Evolutionary conservation across 2,329 filamentous ascomycete genomes (phyloP).

Genomic region (Penicillium sp.): DNA sequence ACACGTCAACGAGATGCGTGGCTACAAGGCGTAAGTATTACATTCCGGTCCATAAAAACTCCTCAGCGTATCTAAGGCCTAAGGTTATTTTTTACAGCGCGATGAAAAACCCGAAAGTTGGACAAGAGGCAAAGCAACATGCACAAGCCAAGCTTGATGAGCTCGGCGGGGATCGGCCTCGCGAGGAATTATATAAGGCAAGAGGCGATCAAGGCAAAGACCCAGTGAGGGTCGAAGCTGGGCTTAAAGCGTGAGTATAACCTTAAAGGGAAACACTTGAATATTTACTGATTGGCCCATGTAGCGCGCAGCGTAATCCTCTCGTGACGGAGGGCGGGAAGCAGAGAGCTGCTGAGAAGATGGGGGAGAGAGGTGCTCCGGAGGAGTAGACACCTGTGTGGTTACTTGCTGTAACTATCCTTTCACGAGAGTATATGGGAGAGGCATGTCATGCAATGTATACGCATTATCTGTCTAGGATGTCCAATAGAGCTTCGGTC

Average conservation of each 20-base stretch:
- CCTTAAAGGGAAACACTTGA: too few species aligned
- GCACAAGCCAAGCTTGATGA: background rate
- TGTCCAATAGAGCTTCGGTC: background rate
- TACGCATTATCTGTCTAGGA: background rate
- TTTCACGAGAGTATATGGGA: background rate
- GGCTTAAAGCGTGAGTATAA: background rate
- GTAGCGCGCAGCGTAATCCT: background rate
- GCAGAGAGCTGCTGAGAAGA: background rate
- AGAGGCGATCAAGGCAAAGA: background rate
- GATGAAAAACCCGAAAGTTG: background rate
- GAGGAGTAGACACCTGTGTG: background rate
- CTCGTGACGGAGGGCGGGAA: background rate
- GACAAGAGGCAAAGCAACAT: background rate
- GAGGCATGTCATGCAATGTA: background rate
- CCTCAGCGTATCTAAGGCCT: background rate
- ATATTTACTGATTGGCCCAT: background rate
- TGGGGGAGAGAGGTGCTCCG: background rate
- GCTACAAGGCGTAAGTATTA: slow-evolving; percentile 1
- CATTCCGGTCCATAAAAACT: background rate
- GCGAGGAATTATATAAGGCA: background rate
- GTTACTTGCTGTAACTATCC: too few species aligned
- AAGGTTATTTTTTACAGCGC: background rate
- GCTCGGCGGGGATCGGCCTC: background rate
- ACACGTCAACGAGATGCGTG: slow-evolving; percentile 1
- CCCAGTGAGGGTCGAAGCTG: background rate